These are phyloP conservation scores for Chlorella variabilis DNA, from an alignment of 163 green algal species.

Conservation along the genomic window DNA sequence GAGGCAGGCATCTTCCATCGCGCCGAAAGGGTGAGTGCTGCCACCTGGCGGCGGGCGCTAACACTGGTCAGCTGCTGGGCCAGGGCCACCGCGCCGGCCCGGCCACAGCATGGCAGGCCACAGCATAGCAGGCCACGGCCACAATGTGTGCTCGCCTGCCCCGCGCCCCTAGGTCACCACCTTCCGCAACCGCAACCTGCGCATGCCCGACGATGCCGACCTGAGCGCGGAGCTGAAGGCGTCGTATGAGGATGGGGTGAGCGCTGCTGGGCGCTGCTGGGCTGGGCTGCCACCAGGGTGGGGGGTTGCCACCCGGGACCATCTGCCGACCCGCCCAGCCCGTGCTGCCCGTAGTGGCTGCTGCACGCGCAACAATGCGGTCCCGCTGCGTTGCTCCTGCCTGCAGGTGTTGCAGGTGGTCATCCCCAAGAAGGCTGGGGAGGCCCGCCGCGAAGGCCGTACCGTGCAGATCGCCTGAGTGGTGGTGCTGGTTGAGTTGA, in stretches of 20 bases:
- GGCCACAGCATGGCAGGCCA: too few relatives aligned
- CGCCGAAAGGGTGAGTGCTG: conserved; percentile 25
- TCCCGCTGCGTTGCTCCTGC: too few relatives aligned
- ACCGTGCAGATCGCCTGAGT: conserved; percentile 21
- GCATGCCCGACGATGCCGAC: conserved; percentile 43
- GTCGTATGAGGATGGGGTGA: conserved; percentile 34
- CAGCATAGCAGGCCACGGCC: too few relatives aligned
- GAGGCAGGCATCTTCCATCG: conserved; percentile 40
- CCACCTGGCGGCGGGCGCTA: too few relatives aligned
- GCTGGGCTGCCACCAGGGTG: too few relatives aligned
- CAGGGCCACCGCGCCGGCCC: too few relatives aligned
- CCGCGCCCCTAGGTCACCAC: conserved; percentile 17
- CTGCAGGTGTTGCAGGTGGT: conserved; percentile 24
- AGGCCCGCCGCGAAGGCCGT: neutral
- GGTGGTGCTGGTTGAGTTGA: too few relatives aligned
- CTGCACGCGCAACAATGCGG: too few relatives aligned
- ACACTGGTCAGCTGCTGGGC: too few relatives aligned
- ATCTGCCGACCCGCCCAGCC: too few relatives aligned
- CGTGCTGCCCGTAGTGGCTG: too few relatives aligned
- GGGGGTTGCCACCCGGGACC: neutral
- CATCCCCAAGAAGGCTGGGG: conserved; percentile 15
- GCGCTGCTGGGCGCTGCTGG: neutral
- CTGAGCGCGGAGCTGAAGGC: conserved; percentile 20
- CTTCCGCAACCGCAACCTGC: conserved; percentile 47
- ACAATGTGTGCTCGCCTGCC: too few relatives aligned